phyloP scores from a whole-genome alignment of 768 basidiomycete genomes.

The Lepiota subincarnata region DNA sequence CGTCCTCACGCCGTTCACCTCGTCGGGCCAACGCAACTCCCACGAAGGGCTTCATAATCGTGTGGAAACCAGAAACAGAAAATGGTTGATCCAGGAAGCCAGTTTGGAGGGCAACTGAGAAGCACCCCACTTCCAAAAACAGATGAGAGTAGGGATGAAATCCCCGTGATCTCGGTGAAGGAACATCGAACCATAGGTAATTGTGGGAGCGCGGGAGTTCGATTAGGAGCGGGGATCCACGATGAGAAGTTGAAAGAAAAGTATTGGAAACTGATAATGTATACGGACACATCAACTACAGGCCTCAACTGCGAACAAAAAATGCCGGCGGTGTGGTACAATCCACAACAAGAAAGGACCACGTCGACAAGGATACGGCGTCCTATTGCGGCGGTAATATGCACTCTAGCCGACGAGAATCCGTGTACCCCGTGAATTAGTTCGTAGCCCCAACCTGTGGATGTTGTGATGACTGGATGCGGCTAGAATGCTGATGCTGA shows the following conservation, averaged over 20 bases:
- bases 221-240: constrained; percentile 14
- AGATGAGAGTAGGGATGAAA: constrained; percentile 86
- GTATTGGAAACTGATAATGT: constrained; percentile 60
- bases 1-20: constrained; percentile 51
- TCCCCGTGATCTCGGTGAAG: constrained; percentile 56
- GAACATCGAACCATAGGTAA: background rate
- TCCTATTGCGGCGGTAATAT: constrained; percentile 78
- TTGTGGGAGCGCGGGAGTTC: background rate
- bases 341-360: constrained; percentile 1
- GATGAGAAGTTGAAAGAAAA: constrained; percentile 71
- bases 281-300: constrained; percentile 72
- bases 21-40: constrained; percentile 71
- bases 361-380: constrained; percentile 22
- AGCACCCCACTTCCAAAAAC: constrained; percentile 79
- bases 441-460: constrained; percentile 74
- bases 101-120: constrained; percentile 62
- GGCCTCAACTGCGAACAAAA: constrained; percentile 62
- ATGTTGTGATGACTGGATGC: constrained; percentile 57
- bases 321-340: constrained; percentile 42
- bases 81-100: constrained; percentile 42
- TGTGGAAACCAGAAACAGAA: constrained; percentile 69
- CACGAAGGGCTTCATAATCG: constrained; percentile 74
- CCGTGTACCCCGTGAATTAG: constrained; percentile 63
- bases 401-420: constrained; percentile 49
- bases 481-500: constrained; percentile 22